Evolutionary conservation across 495 filamentous ascomycete species (phyloP).

Genomic region (Xylaria cubensis): DNA sequence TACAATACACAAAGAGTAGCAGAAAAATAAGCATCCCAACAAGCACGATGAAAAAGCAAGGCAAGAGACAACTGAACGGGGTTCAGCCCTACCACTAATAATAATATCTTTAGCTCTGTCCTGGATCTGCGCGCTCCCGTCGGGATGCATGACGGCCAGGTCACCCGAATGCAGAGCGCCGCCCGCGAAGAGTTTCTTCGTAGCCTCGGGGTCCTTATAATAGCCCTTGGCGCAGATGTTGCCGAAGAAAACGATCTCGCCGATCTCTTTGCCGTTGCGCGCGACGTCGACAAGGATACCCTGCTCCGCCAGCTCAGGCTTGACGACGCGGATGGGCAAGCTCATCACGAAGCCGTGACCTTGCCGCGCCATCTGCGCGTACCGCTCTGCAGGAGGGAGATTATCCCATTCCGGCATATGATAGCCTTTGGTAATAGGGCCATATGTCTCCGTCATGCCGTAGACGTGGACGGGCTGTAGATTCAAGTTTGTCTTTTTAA

Average conservation of each 20-base stretch:
- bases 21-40: background rate
- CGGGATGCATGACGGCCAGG: slow-evolving; percentile 87
- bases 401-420: slow-evolving; percentile 80
- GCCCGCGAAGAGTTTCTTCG: slow-evolving; percentile 84
- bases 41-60: background rate
- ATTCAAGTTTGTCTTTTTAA: slow-evolving; percentile 64
- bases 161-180: slow-evolving; percentile 90
- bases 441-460: slow-evolving; percentile 94
- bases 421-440: slow-evolving; percentile 94
- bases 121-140: slow-evolving; percentile 89
- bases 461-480: slow-evolving; percentile 94
- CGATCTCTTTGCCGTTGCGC: slow-evolving; percentile 85
- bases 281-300: slow-evolving; percentile 73
- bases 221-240: slow-evolving; percentile 95
- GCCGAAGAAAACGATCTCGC: slow-evolving; percentile 88
- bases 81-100: slow-evolving; percentile 74
- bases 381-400: slow-evolving; percentile 74
- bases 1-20: background rate
- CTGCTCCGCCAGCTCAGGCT: slow-evolving; percentile 71
- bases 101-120: slow-evolving; percentile 98
- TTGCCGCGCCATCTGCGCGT: slow-evolving; percentile 86
- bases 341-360: slow-evolving; percentile 88
- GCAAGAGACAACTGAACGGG: slow-evolving; percentile 1
- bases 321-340: slow-evolving; percentile 82
- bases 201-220: slow-evolving; percentile 88